Percentiles rank a stretch among this genome's conserved stretches.
Evolutionary conservation across 371 early-diverging fungal species (phyloP).

Genomic region (Smittium culicis): DNA sequence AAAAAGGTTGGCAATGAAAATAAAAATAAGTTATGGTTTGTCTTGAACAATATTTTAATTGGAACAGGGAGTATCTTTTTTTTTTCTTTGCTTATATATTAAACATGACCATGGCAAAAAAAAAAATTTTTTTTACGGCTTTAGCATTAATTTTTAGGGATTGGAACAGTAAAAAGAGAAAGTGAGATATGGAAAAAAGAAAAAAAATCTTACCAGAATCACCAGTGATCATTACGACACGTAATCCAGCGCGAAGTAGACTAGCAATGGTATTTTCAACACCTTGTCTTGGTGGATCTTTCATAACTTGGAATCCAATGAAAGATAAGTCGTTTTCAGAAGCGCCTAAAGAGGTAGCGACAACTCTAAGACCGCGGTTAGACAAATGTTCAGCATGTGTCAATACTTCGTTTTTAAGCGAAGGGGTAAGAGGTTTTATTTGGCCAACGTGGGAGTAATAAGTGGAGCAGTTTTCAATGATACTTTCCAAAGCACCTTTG

Average conservation of each 20-base stretch:
- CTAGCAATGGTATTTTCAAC: constrained; percentile 64
- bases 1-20: neutral
- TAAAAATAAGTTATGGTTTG: neutral
- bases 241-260: constrained; percentile 86
- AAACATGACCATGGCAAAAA: neutral
- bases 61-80: too few species aligned
- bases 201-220: constrained; percentile 55
- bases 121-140: too few species aligned
- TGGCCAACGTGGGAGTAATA: constrained; percentile 41
- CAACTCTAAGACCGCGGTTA: constrained; percentile 68
- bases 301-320: constrained; percentile 86
- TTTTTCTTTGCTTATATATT: too few species aligned
- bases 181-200: too few species aligned
- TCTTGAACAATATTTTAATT: too few species aligned
- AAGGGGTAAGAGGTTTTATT: constrained; percentile 35
- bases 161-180: too few species aligned
- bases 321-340: constrained; percentile 78
- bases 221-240: constrained; percentile 97
- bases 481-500: constrained; percentile 90
- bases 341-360: constrained; percentile 65
- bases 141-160: too few species aligned
- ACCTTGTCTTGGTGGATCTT: constrained; percentile 95
- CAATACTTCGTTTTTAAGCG: constrained; percentile 34
- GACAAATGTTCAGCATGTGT: constrained; percentile 56
- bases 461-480: constrained; percentile 73